A percentile compares a stretch with the other conserved stretches of the same genome.
phyloP scores from a whole-genome alignment of 2,329 filamentous ascomycete species.

The Sclerotinia borealis region DNA sequence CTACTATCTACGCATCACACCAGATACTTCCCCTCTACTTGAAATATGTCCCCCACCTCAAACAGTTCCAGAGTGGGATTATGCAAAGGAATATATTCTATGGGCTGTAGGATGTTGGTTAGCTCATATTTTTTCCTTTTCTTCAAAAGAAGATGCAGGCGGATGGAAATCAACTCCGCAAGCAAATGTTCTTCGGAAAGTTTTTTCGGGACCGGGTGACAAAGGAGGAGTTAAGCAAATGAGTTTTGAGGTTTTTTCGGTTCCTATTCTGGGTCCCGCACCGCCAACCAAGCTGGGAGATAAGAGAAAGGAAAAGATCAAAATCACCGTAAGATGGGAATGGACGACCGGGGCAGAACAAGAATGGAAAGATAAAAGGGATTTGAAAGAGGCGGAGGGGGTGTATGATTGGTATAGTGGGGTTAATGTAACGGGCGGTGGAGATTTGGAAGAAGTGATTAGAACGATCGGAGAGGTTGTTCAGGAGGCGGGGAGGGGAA shows the following conservation, averaged over 20 bases:
- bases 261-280: neutral
- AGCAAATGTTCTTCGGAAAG: neutral
- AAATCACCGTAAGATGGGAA: neutral
- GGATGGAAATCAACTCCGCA: constrained; percentile 2
- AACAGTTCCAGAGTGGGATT: neutral
- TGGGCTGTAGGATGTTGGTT: constrained; percentile 4
- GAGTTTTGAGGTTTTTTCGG: neutral
- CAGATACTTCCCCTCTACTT: constrained; percentile 4
- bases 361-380: constrained; percentile 10
- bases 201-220: neutral
- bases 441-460: constrained; percentile 19
- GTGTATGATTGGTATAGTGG: constrained; percentile 24
- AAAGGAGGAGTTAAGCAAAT: constrained; percentile 6
- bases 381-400: constrained; percentile 16
- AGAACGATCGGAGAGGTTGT: constrained; percentile 23
- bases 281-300: neutral
- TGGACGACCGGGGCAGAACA: constrained; percentile 10
- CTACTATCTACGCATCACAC: neutral
- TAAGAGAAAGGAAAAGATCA: neutral
- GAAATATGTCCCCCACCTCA: constrained; percentile 2
- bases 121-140: neutral
- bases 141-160: neutral
- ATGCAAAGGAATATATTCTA: neutral
- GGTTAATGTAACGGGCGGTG: constrained; percentile 12
- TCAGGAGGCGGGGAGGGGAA: constrained; percentile 19